phyloP scores from a whole-genome alignment of 208 protist species.

The Acanthamoeba divionensis region DNA sequence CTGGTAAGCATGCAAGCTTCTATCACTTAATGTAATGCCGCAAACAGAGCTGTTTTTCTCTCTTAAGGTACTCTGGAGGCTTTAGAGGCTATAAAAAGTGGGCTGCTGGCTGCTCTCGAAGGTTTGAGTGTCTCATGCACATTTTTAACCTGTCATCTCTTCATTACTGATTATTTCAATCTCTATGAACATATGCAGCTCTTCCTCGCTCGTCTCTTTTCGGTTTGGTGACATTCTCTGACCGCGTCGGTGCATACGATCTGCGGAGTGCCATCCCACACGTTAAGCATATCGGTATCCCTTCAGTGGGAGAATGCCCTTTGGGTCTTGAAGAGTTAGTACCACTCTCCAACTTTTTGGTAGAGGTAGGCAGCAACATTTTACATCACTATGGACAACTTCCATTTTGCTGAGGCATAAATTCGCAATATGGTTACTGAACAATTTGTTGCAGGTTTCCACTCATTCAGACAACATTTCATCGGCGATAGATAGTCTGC shows the following conservation, averaged over 20 bases:
- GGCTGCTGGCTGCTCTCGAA: background rate
- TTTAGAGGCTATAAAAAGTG: slow-evolving; percentile 23
- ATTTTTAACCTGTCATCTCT: background rate
- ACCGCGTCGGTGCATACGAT: slow-evolving; percentile 8
- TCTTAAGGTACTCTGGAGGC: background rate
- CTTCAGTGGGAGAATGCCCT: background rate
- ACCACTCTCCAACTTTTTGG: slow-evolving; percentile 32
- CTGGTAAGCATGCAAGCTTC: background rate
- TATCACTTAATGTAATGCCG: too few relatives aligned
- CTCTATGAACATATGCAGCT: background rate
- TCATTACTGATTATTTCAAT: background rate
- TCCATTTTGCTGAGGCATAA: background rate
- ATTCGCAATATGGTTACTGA: background rate
- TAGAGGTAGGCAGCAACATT: background rate
- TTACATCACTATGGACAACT: background rate
- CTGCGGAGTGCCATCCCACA: slow-evolving; percentile 37
- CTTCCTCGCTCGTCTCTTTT: slow-evolving; percentile 6
- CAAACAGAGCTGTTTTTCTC: too few relatives aligned
- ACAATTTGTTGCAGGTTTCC: background rate
- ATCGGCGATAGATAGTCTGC: slow-evolving; percentile 6
- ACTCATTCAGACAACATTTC: background rate
- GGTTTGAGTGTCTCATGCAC: background rate
- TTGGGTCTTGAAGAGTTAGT: slow-evolving; percentile 33
- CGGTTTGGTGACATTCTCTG: slow-evolving; percentile 42
- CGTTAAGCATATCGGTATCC: slow-evolving; percentile 43